Evolutionary conservation across 495 filamentous ascomycete species (phyloP), one percentile per base, ranked within the genome.

Genomic region (Bathelium albidoporum): DNA sequence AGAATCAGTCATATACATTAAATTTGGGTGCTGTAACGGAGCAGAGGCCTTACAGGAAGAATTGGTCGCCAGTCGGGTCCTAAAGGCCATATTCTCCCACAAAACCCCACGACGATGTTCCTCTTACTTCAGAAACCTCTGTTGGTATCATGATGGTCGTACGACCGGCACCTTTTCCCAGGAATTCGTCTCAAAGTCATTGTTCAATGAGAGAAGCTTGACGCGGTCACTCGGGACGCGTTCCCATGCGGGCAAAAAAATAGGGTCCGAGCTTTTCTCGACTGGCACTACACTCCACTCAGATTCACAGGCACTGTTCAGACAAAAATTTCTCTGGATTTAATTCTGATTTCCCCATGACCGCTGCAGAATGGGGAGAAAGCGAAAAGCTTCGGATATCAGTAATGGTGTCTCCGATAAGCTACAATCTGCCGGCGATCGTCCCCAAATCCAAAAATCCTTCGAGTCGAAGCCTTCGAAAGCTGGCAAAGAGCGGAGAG

Each of bases 311-410:
- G n/a, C n/a, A n/a, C n/a, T n/a, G n/a, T n/a, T n/a, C n/a, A n/a
- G n/a, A n/a, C n/a, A n/a, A n/a, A n/a, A n/a, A n/a, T n/a, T n/a
- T n/a, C n/a, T n/a, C n/a, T n/a, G n/a, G n/a, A 29, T 1, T 28
- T 55, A 10, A 20, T 2, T 24, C 2, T 29, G 16, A 29, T 29
- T 55, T 12, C 1, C 49, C 24, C 16, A 9, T n/a, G 2, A 1
- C 2, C 20, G 4, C 1, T 0, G 5, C 49, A 60, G n/a, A 66
- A 73, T 73, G 71, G 69, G 69, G 59, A 71, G 68, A 66, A 73
- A 73, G 67, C 69, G 71, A 39, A 64, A 64, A 58, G 69, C 68
- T 63, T 64, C 65, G 59, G 71, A 69, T 32, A 66, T 63, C 1
- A 68, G 68, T 26, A 60, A 71, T 71, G 69, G 69, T 61, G 62